Evolutionary conservation across 176 grass and related monocot species (phyloP).

Genomic region (Dendrocalamus sinicus): DNA sequence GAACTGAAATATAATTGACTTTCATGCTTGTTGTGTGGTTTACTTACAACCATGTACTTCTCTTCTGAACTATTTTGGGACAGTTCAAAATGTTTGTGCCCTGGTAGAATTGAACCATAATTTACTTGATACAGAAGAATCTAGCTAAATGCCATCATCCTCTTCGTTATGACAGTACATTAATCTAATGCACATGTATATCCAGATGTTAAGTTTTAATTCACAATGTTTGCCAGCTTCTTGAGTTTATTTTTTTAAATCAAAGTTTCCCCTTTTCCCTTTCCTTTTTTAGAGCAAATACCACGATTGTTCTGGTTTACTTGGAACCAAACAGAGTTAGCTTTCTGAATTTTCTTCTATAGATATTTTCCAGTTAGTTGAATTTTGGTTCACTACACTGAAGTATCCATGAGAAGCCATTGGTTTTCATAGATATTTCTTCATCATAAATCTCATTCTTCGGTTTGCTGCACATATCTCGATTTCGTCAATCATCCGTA

Average conservation of each 20-base stretch:
- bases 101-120: neutral
- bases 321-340: neutral
- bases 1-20: neutral
- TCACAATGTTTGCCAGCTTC: neutral
- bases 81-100: constrained; percentile 26
- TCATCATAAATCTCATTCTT: constrained; percentile 11
- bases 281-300: neutral
- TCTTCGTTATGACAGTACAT: constrained; percentile 7
- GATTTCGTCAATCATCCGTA: constrained; percentile 5
- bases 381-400: constrained; percentile 14
- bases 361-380: constrained; percentile 11
- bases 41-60: neutral
- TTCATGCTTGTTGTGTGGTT: constrained; percentile 12
- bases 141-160: constrained; percentile 15
- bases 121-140: neutral
- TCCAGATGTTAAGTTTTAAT: constrained; percentile 1
- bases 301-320: neutral
- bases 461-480: constrained; percentile 19
- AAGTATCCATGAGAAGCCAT: neutral
- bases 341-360: neutral
- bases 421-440: neutral
- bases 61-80: constrained; percentile 2
- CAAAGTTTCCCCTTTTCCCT: neutral
- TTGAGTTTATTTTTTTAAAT: neutral
- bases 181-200: constrained; percentile 14